Base-by-base conservation (phyloP, 2,329 filamentous ascomycete genomes). In the Dryadomyces sulphureus region DNA sequence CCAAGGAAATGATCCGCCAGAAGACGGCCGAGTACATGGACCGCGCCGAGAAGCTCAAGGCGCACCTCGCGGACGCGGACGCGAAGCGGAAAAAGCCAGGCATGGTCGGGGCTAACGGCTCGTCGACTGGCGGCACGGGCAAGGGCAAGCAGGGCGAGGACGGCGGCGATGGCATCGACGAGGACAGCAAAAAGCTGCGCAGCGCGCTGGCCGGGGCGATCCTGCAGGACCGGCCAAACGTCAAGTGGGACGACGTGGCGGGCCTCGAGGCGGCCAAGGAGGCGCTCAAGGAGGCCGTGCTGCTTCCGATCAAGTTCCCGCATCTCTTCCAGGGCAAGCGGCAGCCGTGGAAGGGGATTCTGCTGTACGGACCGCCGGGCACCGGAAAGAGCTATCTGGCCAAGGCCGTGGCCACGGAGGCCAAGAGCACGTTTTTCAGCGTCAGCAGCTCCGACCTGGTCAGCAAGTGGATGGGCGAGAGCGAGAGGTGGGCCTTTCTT, bases 391-490 rank as follows among this genome's bases (percentile, higher is more conserved):
- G 84, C 70, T 95, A 95, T 63, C 70, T 98, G 45, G 92, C 92
- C 51, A 98, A 96, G 65, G 92, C 92, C 2, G 90, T 98, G 43
- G 92, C 92, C 45, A 98, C 92, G 17, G 92, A 98, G 65, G 92
- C 92, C 49, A 96, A 98, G 65, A 95, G 89, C 65, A 96, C 92
- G 4, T 98, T 98, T 62, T 98, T 98, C 74, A 95, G 88, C 59
- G 90, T 98, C 54, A 94, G 86, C 66, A 94, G 86, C 72, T 94
- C 87, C 60, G 92, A 98, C 62, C 64, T 98, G 63, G 92, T 98
- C 50, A 94, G 87, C 63, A 98, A 98, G 62, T 98, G 92, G 92
- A 98, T 98, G 92, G 92, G 92, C 68, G 92, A 98, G 66, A 93
- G 85, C 71, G 92, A 98, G 77, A 79, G 88, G 86, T 93, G 68